Base-by-base conservation (phyloP, 805 yeast species). In the Saccharomycodes ludwigii region DNA sequence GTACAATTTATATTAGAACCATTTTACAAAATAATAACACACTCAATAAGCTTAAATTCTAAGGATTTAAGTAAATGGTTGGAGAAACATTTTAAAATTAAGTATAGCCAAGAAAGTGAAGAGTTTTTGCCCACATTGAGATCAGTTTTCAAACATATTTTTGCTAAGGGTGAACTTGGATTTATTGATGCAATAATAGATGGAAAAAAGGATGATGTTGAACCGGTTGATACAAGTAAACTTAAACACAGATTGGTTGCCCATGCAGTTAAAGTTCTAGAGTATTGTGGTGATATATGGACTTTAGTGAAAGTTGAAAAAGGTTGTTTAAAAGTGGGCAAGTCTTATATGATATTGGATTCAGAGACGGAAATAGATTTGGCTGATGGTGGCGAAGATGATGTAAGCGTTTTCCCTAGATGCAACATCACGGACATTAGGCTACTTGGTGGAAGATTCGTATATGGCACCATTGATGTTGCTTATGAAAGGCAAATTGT, bases 381-480 rank as follows among this genome's bases (percentile, higher is more conserved):
- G 5, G 28, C 15, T 5, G 4, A 78, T 50, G 86, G 86, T 40
- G 85, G 85, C 43, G 82, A 74, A 44, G 85, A 76, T 48, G 40
- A 48, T 11, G 78, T n/a, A n/a, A n/a, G n/a, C n/a, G n/a, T n/a
- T n/a, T n/a, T n/a, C n/a, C n/a, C n/a, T n/a, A n/a, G n/a, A n/a
- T n/a, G n/a, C 32, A 54, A 50, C 5, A 42, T 73, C 2, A 57
- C 54, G 12, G 62, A 56, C 19, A 48, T 76, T 4, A 66, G 56
- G 43, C 39, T 85, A 1, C 65, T 81, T 27, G 75, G 83, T 29
- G 86, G 86, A 0, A 63, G 94, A 40, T 85, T 82, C 48, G 66
- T 65, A 19, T 53, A 76, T n/a, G n/a, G n/a, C 2, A 65, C 71
- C 0, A 63, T 79, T 0, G 53, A 61, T 2, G 62, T 61, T 12